A percentile compares a stretch with the other conserved stretches of the same genome.
Evolutionary conservation across 176 grass and related monocot genomes (phyloP).

Genomic region (Dactylis glomerata): DNA sequence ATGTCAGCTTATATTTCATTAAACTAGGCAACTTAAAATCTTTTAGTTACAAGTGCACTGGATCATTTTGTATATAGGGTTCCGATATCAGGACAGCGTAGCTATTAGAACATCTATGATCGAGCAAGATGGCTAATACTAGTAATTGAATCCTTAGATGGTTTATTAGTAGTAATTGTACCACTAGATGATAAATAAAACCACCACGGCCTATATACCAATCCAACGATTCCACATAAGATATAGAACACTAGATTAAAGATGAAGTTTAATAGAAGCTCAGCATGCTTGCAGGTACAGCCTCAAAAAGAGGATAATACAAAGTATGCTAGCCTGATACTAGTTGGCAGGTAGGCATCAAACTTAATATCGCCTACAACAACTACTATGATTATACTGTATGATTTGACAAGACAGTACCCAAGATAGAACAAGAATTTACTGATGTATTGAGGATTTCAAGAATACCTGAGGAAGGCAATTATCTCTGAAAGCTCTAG

Average conservation of each 20-base stretch:
- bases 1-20: neutral
- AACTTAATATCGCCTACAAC: neutral
- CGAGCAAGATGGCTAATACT: neutral
- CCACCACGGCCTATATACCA: neutral
- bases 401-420: neutral
- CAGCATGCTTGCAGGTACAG: neutral
- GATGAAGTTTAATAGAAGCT: neutral
- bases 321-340: neutral
- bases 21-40: neutral
- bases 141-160: neutral
- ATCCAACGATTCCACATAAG: neutral
- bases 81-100: neutral
- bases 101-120: neutral
- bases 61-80: neutral
- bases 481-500: constrained; percentile 71
- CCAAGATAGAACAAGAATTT: neutral
- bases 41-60: neutral
- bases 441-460: neutral
- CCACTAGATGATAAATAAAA: neutral
- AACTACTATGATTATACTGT: neutral
- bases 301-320: neutral
- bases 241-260: neutral
- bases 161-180: neutral
- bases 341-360: neutral
- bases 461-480: constrained; percentile 68